Base-by-base conservation (phyloP, 352 stramenopile genomes). In the Globisporangium rhizosaccharum region DNA sequence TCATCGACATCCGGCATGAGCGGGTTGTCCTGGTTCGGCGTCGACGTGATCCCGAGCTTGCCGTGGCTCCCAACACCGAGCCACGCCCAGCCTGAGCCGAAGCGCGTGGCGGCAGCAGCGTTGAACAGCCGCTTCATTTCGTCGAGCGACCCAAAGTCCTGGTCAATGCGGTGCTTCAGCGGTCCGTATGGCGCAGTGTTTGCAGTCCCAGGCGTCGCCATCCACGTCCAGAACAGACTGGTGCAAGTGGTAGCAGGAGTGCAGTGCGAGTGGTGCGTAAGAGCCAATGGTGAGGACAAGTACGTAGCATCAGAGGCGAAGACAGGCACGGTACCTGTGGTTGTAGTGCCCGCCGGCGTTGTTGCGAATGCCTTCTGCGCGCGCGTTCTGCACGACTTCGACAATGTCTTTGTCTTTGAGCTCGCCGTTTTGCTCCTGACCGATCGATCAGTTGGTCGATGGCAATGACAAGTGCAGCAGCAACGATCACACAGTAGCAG, bases 1-100 rank as follows among this genome's bases (percentile, higher is more conserved):
- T 80, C 59, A 62, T 90, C 79, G 50, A 88, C 76, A 57, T 73
- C 66, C 55, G 84, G 84, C 84, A 93, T 93, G n/a, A 93, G 65
- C 57, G 84, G 84, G 72, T 93, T 93, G 76, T 93, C 84, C 85
- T 99, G 97, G 85, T 99, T 99, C 49, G 92, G 81, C 39, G 95
- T 98, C 51, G 88, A 93, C 42, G 96, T 96, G 69, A 99, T 95
- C 60, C 90, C 90, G 41, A 99, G 79, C 71, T 93, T 94, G 66
- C 92, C 88, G 57, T 97, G 82, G 3, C 69, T 59, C 73, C 88
- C 86, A 25, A 92, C 82, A 61, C 82, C 84, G 36, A 97, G 82
- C 89, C 89, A 97, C 8, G 84, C 83, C 89, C 89, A 97, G 66
- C 89, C 89, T 45, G 86, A 96, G 61, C 89, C 89, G 70, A 97